These are phyloP conservation scores for Thelephora aurantiotincta DNA, from an alignment of 768 basidiomycete species.

Conservation along the genomic window DNA sequence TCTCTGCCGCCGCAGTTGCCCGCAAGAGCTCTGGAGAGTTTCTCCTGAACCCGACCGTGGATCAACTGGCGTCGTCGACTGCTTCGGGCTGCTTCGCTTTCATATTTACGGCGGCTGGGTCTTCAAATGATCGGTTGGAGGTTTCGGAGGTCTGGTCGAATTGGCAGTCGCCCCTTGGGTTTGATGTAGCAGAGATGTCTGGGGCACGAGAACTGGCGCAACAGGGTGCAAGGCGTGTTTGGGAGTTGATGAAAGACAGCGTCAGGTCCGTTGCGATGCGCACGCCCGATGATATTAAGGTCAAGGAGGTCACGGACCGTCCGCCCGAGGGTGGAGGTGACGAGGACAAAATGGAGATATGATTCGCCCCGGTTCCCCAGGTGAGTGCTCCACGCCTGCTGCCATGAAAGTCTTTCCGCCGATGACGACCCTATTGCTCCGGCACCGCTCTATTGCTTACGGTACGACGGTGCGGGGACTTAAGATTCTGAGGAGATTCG, in stretches of 20 bases:
- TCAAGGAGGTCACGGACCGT: constrained; percentile 4
- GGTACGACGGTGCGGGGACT: no score
- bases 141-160: constrained; percentile 34
- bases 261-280: constrained; percentile 14
- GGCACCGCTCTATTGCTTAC: no score
- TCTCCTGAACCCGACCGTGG: constrained; percentile 38
- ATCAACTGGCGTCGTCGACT: constrained; percentile 21
- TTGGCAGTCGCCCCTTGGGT: constrained; percentile 27
- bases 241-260: constrained; percentile 31
- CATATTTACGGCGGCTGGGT: constrained; percentile 24
- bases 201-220: constrained; percentile 36
- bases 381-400: no score
- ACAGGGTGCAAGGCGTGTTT: constrained; percentile 31
- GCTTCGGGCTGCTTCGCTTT: constrained; percentile 62
- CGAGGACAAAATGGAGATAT: constrained; percentile 31
- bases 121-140: constrained; percentile 10
- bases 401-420: no score
- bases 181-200: constrained; percentile 27
- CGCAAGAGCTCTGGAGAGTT: constrained; percentile 18
- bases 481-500: no score
- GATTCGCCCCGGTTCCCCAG: constrained; percentile 1
- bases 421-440: no score
- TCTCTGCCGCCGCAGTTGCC: constrained; percentile 53
- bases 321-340: constrained; percentile 14
- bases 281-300: not conserved